Evolutionary conservation across 1,284 basidiomycete species (phyloP), one percentile per base, ranked within the genome.

Genomic region (Malassezia sp.): DNA sequence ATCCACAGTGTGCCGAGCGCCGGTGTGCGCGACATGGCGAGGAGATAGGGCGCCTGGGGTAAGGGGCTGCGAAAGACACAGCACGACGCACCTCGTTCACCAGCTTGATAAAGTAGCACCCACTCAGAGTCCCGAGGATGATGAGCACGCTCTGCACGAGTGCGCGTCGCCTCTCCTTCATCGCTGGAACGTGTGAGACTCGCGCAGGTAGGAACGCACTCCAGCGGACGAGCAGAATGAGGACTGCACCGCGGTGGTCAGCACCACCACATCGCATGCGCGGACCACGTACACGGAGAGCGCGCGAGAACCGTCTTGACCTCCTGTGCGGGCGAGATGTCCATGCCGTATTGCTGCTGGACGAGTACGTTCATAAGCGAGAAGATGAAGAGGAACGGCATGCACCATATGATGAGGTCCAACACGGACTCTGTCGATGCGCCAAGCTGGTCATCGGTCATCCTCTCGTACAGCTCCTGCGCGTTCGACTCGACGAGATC

Each of bases 1-100:
- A 72, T 57, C 71, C 71, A 72, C 15, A 72, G 56, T 2, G 68
- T 66, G 28, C 71, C 71, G 0, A 72, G 56, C 9, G 69, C 61
- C 1, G 71, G 67, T 8, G 61, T 60, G 15, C 59, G 61, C n/a
- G 63, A 60, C 28, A 71, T 58, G 7, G 70, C 60, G 21, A 56
- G 39, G 14, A 59, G 49, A 49, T 63, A 71, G 2, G 59, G 37
- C 4, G 59, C 63, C 54, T 60, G 54, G 26, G 1, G 45, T n/a
- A 37, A 34, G 9, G 30, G 30, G 30, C 23, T 2, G n/a, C n/a
- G n/a, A n/a, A n/a, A n/a, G n/a, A n/a, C n/a, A n/a, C n/a, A 30
- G 17, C 14, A 23, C 14, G 6, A 42, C 60, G n/a, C 34, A 65
- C 63, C 44, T 58, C 57, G 50, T 60, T 59, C 37, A 61, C 53